Percentiles rank a stretch among this genome's conserved stretches.
phyloP scores from a whole-genome alignment of 2,329 filamentous ascomycete species.

The Eutypa lata region DNA sequence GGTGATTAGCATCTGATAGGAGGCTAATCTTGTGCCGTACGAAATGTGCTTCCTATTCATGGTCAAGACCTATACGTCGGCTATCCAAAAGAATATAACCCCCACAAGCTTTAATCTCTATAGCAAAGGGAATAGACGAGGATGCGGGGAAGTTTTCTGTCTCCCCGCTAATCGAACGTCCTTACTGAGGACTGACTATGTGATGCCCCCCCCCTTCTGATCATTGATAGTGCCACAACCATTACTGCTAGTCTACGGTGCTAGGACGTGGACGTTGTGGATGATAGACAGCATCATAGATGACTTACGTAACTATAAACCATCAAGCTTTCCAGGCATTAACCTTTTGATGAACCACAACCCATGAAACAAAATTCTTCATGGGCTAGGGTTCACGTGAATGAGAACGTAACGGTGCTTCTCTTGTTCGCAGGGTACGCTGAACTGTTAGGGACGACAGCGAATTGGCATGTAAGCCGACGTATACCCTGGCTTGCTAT shows the following conservation, averaged over 20 bases:
- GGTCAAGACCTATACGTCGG: neutral
- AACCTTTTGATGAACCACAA: neutral
- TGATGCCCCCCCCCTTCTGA: neutral
- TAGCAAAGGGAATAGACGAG: neutral
- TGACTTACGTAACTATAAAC: neutral
- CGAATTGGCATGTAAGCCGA: neutral
- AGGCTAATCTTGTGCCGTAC: neutral
- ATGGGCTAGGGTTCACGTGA: neutral
- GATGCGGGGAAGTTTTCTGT: neutral
- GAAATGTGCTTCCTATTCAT: neutral
- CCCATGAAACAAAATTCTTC: neutral
- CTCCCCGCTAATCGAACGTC: neutral
- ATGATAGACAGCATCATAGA: neutral
- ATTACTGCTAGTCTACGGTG: neutral
- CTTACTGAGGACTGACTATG: neutral
- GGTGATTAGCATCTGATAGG: neutral
- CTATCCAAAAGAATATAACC: neutral
- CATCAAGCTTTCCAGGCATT: neutral
- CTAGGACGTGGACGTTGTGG: neutral
- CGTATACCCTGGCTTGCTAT: neutral
- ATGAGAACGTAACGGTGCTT: neutral
- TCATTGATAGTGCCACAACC: neutral
- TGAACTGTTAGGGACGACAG: neutral
- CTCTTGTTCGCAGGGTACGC: neutral
- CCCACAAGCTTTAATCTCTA: neutral